These are phyloP conservation scores for Botrytis galanthina DNA, from an alignment of 2,329 filamentous ascomycete genomes.

Conservation along the genomic window DNA sequence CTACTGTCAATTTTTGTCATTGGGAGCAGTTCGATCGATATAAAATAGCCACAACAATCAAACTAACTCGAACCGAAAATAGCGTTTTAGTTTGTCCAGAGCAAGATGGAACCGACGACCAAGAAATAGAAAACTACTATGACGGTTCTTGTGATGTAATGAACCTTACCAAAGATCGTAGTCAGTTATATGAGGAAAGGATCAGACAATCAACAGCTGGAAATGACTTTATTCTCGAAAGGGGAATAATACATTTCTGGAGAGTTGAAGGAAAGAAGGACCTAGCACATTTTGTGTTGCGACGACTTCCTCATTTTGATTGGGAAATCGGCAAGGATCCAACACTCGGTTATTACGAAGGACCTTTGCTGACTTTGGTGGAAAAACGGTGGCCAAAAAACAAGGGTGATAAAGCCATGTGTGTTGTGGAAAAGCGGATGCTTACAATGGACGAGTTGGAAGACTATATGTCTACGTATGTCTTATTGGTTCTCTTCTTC, in stretches of 20 bases:
- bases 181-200: too few relatives aligned
- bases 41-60: neutral
- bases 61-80: neutral
- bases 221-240: slow-evolving; percentile 62
- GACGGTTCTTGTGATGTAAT: neutral
- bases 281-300: slow-evolving; percentile 74
- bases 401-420: slow-evolving; percentile 69
- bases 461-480: slow-evolving; percentile 61
- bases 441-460: slow-evolving; percentile 67
- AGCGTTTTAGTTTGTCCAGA: neutral
- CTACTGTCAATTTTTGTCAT: neutral
- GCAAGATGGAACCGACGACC: neutral
- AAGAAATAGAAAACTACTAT: neutral
- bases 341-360: too few relatives aligned
- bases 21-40: neutral
- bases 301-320: slow-evolving; percentile 57
- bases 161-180: neutral
- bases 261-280: slow-evolving; percentile 70
- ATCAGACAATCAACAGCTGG: too few relatives aligned
- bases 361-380: slow-evolving; percentile 64
- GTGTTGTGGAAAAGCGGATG: slow-evolving; percentile 75
- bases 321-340: too few relatives aligned
- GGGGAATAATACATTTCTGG: slow-evolving; percentile 90
- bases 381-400: slow-evolving; percentile 79
- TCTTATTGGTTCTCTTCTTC: neutral